phyloP scores from a whole-genome alignment of 331 rosid genomes.

The Malus hybrid region DNA sequence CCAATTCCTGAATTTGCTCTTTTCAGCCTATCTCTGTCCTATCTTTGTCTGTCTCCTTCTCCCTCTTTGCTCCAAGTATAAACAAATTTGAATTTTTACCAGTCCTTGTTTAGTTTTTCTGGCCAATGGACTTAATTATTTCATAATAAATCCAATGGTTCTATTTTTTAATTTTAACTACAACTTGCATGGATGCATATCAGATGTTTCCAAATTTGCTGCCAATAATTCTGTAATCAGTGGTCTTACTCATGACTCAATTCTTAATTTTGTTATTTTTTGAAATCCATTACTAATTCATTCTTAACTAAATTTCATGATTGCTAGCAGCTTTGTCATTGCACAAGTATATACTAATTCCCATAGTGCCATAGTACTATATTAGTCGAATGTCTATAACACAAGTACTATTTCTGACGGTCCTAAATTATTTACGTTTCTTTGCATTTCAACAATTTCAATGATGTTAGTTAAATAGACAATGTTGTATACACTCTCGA shows the following conservation, averaged over 20 bases:
- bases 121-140: background rate
- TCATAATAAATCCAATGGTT: background rate
- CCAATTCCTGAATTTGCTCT: background rate
- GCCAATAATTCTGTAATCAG: background rate
- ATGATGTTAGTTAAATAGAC: background rate
- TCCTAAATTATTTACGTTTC: background rate
- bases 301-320: background rate
- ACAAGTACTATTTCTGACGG: background rate
- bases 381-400: background rate
- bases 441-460: background rate
- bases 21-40: background rate
- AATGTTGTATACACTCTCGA: background rate
- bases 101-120: background rate
- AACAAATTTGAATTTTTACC: background rate
- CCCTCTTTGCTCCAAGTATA: background rate
- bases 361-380: background rate
- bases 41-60: background rate
- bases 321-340: background rate
- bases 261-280: background rate
- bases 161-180: background rate
- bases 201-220: background rate
- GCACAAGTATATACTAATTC: background rate
- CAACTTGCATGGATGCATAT: background rate
- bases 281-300: background rate
- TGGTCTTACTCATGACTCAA: background rate